These are phyloP conservation scores for Lenwebbia sp. DNA, from an alignment of 345 rosid species.

Conservation along the genomic window DNA sequence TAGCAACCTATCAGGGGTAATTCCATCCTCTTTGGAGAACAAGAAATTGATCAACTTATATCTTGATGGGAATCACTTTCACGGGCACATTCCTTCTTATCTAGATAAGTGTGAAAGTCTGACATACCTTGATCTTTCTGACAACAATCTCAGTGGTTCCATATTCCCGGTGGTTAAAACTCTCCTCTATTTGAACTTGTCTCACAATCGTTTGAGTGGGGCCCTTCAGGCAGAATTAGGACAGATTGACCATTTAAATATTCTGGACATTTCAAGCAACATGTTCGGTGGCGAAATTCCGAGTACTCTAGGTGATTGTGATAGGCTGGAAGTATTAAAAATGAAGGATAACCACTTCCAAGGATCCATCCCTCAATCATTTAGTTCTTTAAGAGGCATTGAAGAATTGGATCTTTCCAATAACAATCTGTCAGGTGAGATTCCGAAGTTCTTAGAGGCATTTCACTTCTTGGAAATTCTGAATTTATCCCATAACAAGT, in stretches of 20 bases:
- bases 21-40: conserved; percentile 14
- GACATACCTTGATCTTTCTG: neutral
- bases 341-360: conserved; percentile 7
- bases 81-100: conserved; percentile 10
- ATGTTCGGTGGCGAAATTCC: conserved; percentile 12
- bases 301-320: neutral
- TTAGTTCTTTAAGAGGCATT: conserved; percentile 5
- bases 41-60: neutral
- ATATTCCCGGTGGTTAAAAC: neutral
- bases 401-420: conserved; percentile 6
- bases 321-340: neutral
- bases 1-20: neutral
- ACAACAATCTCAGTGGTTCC: conserved; percentile 15
- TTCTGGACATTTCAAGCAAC: conserved; percentile 14
- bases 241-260: neutral
- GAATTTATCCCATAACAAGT: conserved; percentile 15
- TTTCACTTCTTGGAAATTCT: neutral
- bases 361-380: conserved; percentile 2
- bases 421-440: conserved; percentile 12
- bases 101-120: neutral
- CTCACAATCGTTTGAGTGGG: conserved; percentile 10
- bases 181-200: neutral
- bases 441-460: conserved; percentile 3
- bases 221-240: conserved; percentile 3
- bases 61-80: conserved; percentile 3